Evolutionary conservation across 768 basidiomycete genomes (phyloP), one percentile per base, ranked within the genome.

Genomic region (Tricholoma flavovirens): DNA sequence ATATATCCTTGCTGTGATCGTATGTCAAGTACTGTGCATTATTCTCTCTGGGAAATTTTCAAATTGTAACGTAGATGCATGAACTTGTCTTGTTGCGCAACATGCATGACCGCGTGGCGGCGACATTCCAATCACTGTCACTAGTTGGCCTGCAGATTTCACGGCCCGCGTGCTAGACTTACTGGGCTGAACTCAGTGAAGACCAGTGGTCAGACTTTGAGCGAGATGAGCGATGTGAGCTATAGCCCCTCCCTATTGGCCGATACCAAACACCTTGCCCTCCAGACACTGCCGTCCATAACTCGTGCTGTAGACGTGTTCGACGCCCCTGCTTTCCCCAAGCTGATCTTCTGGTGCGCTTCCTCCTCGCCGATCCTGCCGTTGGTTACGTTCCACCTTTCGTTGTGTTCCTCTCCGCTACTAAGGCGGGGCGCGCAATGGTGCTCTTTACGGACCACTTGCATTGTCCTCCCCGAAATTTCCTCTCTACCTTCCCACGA

Each of bases 51-150:
- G 29, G 8, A 26, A 19, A 5, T 45, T 12, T 12, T 26, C 38
- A 30, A 32, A 26, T 21, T 24, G 24, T 32, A 38, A 33, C 14
- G 7, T 48, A 69, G 64, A 55, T 64, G 42, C 63, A 66, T 51
- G 58, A 64, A 3, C 33, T 68, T 5, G 42, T 57, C 65, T 10
- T 69, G 26, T 59, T 69, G 22, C 60, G 68, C 2, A 67, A 66
- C 30, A 69, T 67, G 64, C 67, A 66, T 40, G 67, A 69, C 55
- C 54, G 53, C 15, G 64, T 10, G 64, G 67, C 19, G 65, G 30
- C 4, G 66, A 71, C 48, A 62, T 69, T 36, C 64, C 67, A 4
- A 33, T 69, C 14, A 42, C 67, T 32, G 1, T 64, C 19, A 60
- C 62, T 4, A 40, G 53, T 19, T 69, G 67, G 69, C 36, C 32